Conservation (phyloP, 148 eudicot genomes). For the Oxyria digyna region DNA sequence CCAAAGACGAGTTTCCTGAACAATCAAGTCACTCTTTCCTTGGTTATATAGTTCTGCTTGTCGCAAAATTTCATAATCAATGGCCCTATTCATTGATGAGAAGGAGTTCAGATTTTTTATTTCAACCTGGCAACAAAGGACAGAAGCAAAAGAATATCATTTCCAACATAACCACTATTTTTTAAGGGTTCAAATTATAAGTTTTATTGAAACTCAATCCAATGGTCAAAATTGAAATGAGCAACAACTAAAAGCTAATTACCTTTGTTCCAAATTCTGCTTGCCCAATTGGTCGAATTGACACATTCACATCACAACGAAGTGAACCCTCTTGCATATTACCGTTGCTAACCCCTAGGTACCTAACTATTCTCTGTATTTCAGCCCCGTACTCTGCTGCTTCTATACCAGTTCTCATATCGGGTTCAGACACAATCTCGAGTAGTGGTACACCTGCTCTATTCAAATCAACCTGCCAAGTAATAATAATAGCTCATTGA, state of each 20-base stretch:
- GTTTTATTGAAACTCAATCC: background rate
- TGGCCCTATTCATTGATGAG: constrained; percentile 78
- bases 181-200: background rate
- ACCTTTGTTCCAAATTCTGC: constrained; percentile 93
- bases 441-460: constrained; percentile 97
- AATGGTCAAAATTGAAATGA: background rate
- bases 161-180: background rate
- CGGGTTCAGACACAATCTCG: constrained; percentile 99
- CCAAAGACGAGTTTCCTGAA: constrained; percentile 97
- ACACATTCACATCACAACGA: constrained; percentile 91
- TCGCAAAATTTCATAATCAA: constrained; percentile 82
- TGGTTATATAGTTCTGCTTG: constrained; percentile 65
- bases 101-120: constrained; percentile 86
- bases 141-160: background rate
- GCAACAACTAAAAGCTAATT: background rate
- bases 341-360: constrained; percentile 89
- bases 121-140: constrained; percentile 52
- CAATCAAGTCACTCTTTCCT: constrained; percentile 65
- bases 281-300: constrained; percentile 80
- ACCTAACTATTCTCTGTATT: constrained; percentile 84
- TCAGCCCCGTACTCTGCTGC: constrained; percentile 99
- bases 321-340: constrained; percentile 99
- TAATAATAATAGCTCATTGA: background rate
- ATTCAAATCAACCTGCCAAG: constrained; percentile 81
- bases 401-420: constrained; percentile 91